Percentiles rank a stretch among this genome's conserved stretches.
Conservation (phyloP, 768 basidiomycete genomes). For the Auricularia auricula-judae region DNA sequence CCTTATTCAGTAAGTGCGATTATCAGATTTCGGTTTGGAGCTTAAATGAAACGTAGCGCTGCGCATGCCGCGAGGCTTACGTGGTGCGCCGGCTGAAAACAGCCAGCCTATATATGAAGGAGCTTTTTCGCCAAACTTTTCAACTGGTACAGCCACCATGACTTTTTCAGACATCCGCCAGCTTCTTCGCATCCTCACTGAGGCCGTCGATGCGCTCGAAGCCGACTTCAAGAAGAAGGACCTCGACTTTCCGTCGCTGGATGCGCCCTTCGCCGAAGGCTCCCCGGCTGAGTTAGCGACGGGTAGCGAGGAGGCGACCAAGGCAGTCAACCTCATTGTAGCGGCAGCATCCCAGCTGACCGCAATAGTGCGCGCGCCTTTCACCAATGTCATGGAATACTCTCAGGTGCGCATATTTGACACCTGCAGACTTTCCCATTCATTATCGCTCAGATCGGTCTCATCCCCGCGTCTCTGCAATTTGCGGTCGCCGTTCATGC, state of each 20-base stretch:
- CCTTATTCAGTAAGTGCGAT: too few relatives aligned
- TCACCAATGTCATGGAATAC: slow-evolving; percentile 54
- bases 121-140: too few relatives aligned
- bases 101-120: too few relatives aligned
- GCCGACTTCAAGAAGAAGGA: slow-evolving; percentile 20
- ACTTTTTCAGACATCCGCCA: too few relatives aligned
- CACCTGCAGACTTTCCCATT: too few relatives aligned
- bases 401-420: too few relatives aligned
- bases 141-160: too few relatives aligned
- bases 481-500: slow-evolving; percentile 62
- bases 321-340: slow-evolving; percentile 29
- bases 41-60: too few relatives aligned
- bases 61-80: too few relatives aligned
- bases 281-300: slow-evolving; percentile 35
- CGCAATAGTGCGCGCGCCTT: slow-evolving; percentile 54
- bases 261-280: slow-evolving; percentile 28
- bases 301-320: slow-evolving; percentile 21
- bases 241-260: slow-evolving; percentile 51
- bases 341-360: slow-evolving; percentile 60
- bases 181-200: slow-evolving; percentile 37
- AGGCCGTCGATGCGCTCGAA: slow-evolving; percentile 63
- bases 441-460: too few relatives aligned
- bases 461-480: slow-evolving; percentile 66
- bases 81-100: too few relatives aligned
- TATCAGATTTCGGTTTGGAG: too few relatives aligned